A percentile compares a stretch with the other conserved stretches of the same genome.
These are phyloP conservation scores for Tricholoma saponaceum DNA, from an alignment of 768 basidiomycete genomes.

Conservation along the genomic window DNA sequence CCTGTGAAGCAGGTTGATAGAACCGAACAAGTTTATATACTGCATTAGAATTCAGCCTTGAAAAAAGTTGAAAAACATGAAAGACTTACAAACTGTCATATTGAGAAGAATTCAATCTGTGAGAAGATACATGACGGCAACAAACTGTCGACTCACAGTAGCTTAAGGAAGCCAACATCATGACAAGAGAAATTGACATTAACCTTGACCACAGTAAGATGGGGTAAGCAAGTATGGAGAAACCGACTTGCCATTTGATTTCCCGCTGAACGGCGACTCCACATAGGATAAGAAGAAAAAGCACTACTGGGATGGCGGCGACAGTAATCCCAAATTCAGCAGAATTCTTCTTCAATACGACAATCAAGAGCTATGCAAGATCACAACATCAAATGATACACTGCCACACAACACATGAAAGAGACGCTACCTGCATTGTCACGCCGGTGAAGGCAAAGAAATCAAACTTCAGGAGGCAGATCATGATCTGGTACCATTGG, in stretches of 20 bases:
- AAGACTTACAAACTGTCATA: not conserved
- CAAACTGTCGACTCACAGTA: constrained; percentile 59
- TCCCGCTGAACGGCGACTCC: constrained; percentile 74
- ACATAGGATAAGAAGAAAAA: constrained; percentile 60
- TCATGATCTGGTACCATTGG: constrained; percentile 82
- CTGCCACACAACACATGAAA: not conserved
- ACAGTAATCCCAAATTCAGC: constrained; percentile 83
- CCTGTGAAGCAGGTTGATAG: constrained; percentile 55
- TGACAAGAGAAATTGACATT: constrained; percentile 64
- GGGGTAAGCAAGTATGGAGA: not conserved
- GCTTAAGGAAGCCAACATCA: constrained; percentile 74
- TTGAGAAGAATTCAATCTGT: not conserved
- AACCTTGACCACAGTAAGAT: constrained; percentile 37
- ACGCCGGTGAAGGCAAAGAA: constrained; percentile 87
- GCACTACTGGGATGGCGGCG: constrained; percentile 76
- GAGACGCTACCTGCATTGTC: constrained; percentile 67
- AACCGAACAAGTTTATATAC: constrained; percentile 87
- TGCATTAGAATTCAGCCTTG: constrained; percentile 20
- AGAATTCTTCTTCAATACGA: constrained; percentile 59
- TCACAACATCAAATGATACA: not conserved
- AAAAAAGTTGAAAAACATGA: constrained; percentile 2
- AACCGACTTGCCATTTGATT: constrained; percentile 59
- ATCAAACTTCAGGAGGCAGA: constrained; percentile 86
- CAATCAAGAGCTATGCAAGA: constrained; percentile 66
- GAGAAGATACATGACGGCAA: not conserved